Percentiles rank a stretch among this genome's conserved stretches.
These are phyloP conservation scores for Candida verbasci DNA, from an alignment of 805 yeast genomes.

Conservation along the genomic window DNA sequence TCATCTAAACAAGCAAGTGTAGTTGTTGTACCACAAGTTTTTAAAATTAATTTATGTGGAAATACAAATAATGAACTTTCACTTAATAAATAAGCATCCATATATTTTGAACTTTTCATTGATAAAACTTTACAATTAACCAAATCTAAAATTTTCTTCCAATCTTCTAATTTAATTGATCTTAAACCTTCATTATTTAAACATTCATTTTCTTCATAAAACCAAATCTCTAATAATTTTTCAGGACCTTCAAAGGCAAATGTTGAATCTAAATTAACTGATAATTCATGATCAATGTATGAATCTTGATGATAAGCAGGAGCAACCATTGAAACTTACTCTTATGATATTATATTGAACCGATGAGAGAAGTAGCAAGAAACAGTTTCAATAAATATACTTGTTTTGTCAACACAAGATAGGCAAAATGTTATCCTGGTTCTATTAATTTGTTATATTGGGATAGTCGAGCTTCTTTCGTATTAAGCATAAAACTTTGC, in stretches of 20 bases:
- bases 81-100: constrained; percentile 83
- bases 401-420: constrained; percentile 7
- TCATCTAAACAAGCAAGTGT: constrained; percentile 72
- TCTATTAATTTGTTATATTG: constrained; percentile 28
- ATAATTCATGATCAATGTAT: constrained; percentile 73
- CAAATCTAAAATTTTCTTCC: constrained; percentile 71
- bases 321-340: constrained; percentile 46
- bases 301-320: constrained; percentile 40
- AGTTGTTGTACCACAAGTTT: constrained; percentile 96
- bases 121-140: constrained; percentile 90
- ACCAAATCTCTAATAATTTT: constrained; percentile 87
- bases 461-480: constrained; percentile 39
- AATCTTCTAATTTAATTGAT: constrained; percentile 56
- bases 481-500: constrained; percentile 37
- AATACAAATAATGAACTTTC: constrained; percentile 90
- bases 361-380: constrained; percentile 48
- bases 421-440: constrained; percentile 38
- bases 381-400: constrained; percentile 27
- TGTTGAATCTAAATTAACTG: constrained; percentile 77
- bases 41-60: constrained; percentile 77
- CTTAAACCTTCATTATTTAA: constrained; percentile 49
- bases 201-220: constrained; percentile 46
- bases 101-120: constrained; percentile 55
- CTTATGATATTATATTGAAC: constrained; percentile 27
- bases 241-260: constrained; percentile 98